Percentiles rank a stretch among this genome's conserved stretches.
These are phyloP conservation scores for Russula griseocarnosa DNA, from an alignment of 768 basidiomycete species.

Conservation along the genomic window DNA sequence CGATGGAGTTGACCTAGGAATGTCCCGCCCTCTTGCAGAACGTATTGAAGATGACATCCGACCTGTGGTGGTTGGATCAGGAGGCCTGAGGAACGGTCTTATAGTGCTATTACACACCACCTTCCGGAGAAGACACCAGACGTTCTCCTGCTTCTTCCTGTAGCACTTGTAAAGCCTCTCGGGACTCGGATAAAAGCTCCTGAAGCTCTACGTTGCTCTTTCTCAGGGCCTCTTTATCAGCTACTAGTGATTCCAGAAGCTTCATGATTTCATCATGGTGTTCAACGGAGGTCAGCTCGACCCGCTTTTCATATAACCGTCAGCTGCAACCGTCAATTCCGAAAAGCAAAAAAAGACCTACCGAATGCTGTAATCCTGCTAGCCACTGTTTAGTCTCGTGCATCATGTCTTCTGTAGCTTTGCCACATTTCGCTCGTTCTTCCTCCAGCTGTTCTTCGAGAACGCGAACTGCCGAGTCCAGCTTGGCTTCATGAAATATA, in stretches of 20 bases:
- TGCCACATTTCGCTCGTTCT: constrained; percentile 54
- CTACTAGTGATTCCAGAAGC: constrained; percentile 79
- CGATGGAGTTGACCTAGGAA: background rate
- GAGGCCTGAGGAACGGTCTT: constrained; percentile 14
- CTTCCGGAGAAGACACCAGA: constrained; percentile 33
- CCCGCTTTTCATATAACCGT: constrained; percentile 24
- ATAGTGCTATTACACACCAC: constrained; percentile 27
- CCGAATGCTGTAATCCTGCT: constrained; percentile 55
- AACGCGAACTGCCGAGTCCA: constrained; percentile 61
- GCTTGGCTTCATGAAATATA: constrained; percentile 48
- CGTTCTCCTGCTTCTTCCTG: constrained; percentile 77
- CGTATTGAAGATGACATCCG: constrained; percentile 16
- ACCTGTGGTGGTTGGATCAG: constrained; percentile 23
- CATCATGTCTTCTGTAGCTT: constrained; percentile 63
- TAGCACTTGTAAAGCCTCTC: constrained; percentile 67
- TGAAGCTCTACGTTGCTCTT: constrained; percentile 79
- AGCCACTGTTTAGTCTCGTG: constrained; percentile 62
- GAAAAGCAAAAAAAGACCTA: constrained; percentile 35
- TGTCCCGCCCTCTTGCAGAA: constrained; percentile 1
- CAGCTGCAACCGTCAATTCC: background rate
- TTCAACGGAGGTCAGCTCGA: constrained; percentile 40
- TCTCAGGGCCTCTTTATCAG: constrained; percentile 78
- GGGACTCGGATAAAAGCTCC: constrained; percentile 63
- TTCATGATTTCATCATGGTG: constrained; percentile 59
- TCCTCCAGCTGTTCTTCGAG: constrained; percentile 62